Evolutionary conservation across 352 stramenopile genomes (phyloP).

Genomic region (Globisporangium mamillatum): DNA sequence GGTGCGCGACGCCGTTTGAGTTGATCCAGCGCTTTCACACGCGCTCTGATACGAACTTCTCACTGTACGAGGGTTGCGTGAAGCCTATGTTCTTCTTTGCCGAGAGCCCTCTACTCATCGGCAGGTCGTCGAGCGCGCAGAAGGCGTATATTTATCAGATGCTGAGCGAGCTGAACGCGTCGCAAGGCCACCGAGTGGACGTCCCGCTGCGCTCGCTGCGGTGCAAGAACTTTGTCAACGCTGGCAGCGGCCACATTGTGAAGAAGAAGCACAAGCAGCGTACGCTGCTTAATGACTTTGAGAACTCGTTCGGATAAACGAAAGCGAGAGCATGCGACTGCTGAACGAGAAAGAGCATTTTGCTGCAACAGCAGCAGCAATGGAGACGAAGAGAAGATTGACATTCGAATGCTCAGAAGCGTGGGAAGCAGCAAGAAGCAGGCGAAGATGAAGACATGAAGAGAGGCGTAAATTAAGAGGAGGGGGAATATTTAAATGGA

Average conservation of each 20-base stretch:
- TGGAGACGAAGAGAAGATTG: neutral
- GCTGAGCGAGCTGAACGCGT: conserved; percentile 54
- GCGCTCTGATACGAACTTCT: conserved; percentile 20
- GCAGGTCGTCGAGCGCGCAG: conserved; percentile 34
- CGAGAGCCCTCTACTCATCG: conserved; percentile 61
- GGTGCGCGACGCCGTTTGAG: conserved; percentile 44
- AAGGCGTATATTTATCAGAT: conserved; percentile 49
- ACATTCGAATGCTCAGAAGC: neutral
- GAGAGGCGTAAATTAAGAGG: conserved; percentile 7
- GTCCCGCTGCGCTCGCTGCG: conserved; percentile 62
- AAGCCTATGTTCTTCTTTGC: conserved; percentile 59
- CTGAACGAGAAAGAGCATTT: neutral
- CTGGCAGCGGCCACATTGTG: conserved; percentile 43
- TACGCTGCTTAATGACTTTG: conserved; percentile 31
- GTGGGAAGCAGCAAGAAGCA: neutral
- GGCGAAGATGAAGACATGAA: neutral
- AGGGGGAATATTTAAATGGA: conserved; percentile 12
- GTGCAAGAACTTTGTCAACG: conserved; percentile 62
- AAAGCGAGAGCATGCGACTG: neutral
- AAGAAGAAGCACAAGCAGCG: conserved; percentile 42
- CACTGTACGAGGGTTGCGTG: conserved; percentile 10
- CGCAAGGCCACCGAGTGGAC: conserved; percentile 41
- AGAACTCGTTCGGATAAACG: conserved; percentile 26
- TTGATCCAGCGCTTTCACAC: conserved; percentile 52
- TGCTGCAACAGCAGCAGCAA: neutral